These are phyloP conservation scores for Wickerhamia fluorescens DNA, from an alignment of 805 yeast species.

Conservation along the genomic window DNA sequence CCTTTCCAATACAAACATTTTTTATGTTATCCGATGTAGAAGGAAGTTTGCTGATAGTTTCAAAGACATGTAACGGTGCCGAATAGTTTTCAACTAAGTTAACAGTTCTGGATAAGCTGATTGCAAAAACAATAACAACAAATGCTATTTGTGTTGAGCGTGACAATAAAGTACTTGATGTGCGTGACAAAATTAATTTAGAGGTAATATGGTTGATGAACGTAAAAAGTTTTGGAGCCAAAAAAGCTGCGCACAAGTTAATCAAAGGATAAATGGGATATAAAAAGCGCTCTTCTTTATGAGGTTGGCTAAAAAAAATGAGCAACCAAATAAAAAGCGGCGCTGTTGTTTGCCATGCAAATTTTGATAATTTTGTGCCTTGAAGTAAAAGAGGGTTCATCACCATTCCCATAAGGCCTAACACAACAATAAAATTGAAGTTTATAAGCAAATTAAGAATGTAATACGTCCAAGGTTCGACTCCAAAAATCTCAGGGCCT, in stretches of 20 bases:
- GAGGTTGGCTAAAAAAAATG: conserved; percentile 71
- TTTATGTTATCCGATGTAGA: neutral
- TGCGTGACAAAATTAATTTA: conserved; percentile 1
- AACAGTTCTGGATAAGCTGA: conserved; percentile 43
- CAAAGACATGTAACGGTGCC: conserved; percentile 49
- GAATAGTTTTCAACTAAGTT: conserved; percentile 62
- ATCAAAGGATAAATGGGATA: conserved; percentile 79
- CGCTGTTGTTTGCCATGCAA: conserved; percentile 11
- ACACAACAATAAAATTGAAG: conserved; percentile 50
- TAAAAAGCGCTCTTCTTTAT: conserved; percentile 87
- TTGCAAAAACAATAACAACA: conserved; percentile 23
- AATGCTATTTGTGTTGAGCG: conserved; percentile 11
- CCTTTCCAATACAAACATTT: conserved; percentile 85
- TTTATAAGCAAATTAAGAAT: conserved; percentile 61
- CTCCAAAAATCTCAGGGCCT: conserved; percentile 90
- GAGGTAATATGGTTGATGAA: conserved; percentile 3
- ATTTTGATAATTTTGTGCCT: conserved; percentile 3
- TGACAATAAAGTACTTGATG: conserved; percentile 4
- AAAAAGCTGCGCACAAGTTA: conserved; percentile 53
- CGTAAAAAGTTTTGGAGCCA: conserved; percentile 16
- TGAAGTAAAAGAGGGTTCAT: conserved; percentile 11
- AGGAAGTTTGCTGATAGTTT: conserved; percentile 6
- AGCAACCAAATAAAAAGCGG: conserved; percentile 63
- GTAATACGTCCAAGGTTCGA: conserved; percentile 73
- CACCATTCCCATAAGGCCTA: conserved; percentile 36